Conservation (phyloP, 202 grass and related monocot genomes). For the Sporobolus alterniflorus region DNA sequence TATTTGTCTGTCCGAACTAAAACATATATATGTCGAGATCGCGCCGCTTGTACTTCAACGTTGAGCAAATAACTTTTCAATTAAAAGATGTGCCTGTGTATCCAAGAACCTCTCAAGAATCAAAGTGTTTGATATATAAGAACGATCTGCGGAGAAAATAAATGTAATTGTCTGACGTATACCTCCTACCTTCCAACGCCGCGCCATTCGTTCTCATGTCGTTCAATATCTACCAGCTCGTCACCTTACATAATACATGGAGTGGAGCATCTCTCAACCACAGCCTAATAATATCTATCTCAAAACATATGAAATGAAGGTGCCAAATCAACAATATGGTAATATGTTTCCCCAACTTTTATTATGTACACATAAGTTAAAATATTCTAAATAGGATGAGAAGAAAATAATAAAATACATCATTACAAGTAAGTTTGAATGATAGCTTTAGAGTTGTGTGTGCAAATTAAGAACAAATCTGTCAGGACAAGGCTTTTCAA, state of each 20-base stretch:
- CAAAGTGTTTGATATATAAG: conserved; percentile 13
- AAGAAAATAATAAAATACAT: not conserved
- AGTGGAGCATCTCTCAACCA: not conserved
- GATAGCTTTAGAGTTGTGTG: not conserved
- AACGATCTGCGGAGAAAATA: conserved; percentile 5
- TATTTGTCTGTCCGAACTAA: not conserved
- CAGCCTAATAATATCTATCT: not conserved
- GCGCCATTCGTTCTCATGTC: conserved; percentile 26
- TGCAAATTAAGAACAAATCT: conserved; percentile 23
- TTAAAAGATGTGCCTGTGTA: not conserved
- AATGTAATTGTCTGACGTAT: conserved; percentile 19
- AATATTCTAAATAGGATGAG: not conserved
- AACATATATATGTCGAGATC: no score
- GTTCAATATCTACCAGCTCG: conserved; percentile 8
- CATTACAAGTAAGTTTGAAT: not conserved
- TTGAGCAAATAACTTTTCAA: not conserved
- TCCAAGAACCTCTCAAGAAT: not conserved
- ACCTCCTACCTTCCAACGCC: conserved; percentile 34
- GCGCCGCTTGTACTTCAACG: no score
- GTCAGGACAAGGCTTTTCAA: not conserved
- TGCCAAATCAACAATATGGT: not conserved
- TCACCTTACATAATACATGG: not conserved
- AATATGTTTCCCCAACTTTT: not conserved
- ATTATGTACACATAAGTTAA: not conserved
- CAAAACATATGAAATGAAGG: not conserved